Evolutionary conservation across 441 rosid species (phyloP).

Genomic region (Sinapis alba): DNA sequence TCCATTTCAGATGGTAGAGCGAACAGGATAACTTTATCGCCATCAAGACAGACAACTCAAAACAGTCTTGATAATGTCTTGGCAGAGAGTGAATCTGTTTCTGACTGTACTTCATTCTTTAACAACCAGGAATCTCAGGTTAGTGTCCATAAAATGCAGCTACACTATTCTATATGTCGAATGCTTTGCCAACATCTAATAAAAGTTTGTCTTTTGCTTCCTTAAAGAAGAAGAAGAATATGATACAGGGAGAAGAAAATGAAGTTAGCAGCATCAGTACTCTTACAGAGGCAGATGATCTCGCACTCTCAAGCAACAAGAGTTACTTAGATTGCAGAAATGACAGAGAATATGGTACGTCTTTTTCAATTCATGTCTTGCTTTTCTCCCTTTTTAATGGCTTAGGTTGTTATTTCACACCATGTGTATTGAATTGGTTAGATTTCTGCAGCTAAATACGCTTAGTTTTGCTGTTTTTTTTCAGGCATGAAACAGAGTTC

Average conservation of each 20-base stretch:
- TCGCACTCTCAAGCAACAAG: conserved; percentile 10
- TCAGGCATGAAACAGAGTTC: conserved; percentile 46
- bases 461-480: conserved; percentile 17
- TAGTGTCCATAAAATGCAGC: conserved; percentile 29
- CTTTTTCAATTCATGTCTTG: not conserved
- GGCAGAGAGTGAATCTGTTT: conserved; percentile 43
- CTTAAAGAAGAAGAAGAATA: conserved; percentile 16
- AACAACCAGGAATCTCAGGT: conserved; percentile 63
- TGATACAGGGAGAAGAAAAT: conserved; percentile 29
- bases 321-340: conserved; percentile 21
- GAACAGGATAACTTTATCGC: conserved; percentile 9
- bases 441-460: conserved; percentile 1
- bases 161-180: not conserved
- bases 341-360: conserved; percentile 28
- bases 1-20: conserved; percentile 35
- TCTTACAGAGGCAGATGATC: conserved; percentile 27
- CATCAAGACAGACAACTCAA: conserved; percentile 38
- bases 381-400: not conserved
- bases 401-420: not conserved
- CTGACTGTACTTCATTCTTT: conserved; percentile 47
- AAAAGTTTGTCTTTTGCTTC: not conserved
- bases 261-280: conserved; percentile 43
- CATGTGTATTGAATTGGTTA: not conserved
- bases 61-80: conserved; percentile 39
- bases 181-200: conserved; percentile 13